Conservation (phyloP, 2,329 filamentous ascomycete species). For the Nakataea oryzae region DNA sequence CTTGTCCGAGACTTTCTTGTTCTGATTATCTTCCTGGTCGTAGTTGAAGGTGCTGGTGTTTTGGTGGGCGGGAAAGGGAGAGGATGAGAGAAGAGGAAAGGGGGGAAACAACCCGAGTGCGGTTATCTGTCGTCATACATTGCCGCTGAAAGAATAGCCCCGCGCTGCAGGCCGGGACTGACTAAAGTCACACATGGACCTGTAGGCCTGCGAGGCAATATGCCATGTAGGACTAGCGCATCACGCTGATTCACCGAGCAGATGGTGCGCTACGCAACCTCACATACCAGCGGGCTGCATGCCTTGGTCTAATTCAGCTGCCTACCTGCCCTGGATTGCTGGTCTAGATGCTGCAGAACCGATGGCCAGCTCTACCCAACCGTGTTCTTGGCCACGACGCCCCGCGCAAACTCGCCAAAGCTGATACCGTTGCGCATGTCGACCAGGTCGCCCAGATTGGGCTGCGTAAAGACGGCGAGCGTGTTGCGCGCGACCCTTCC, state of each 20-base stretch:
- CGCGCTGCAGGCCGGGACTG: neutral
- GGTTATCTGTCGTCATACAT: neutral
- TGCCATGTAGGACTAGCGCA: too few relatives aligned
- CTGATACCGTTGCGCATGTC: constrained; percentile 56
- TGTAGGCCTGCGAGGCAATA: too few relatives aligned
- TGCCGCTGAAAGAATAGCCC: neutral
- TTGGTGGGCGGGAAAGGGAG: neutral
- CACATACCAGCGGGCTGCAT: neutral
- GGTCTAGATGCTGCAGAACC: neutral
- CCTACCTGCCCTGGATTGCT: too few relatives aligned
- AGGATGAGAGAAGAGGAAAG: neutral
- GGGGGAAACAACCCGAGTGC: too few relatives aligned
- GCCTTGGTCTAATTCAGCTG: neutral
- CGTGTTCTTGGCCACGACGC: constrained; percentile 49
- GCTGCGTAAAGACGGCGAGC: constrained; percentile 92
- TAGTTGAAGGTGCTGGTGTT: neutral
- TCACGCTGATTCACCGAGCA: neutral
- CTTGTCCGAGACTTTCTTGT: neutral
- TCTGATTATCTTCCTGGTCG: too few relatives aligned
- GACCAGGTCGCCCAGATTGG: constrained; percentile 74
- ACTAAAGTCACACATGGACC: too few relatives aligned
- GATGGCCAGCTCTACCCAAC: constrained; percentile 19
- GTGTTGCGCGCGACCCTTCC: constrained; percentile 67
- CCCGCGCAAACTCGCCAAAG: constrained; percentile 66
- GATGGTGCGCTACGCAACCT: too few relatives aligned